phyloP scores from a whole-genome alignment of 257 asterid species.

The Salvia rosmarinus region DNA sequence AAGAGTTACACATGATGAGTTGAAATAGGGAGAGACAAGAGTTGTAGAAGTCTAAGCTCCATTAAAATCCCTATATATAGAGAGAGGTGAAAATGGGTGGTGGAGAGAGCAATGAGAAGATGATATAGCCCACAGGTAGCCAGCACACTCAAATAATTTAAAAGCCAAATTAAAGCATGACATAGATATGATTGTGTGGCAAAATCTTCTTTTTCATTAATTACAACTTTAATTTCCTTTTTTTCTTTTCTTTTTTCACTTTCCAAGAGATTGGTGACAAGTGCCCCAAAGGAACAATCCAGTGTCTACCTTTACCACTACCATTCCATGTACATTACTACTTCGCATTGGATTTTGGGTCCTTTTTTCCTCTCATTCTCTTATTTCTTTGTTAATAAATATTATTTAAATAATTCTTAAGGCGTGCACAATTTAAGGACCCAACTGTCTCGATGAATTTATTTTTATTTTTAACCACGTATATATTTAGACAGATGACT shows the following conservation, averaged over 20 bases:
- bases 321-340: slow-evolving; percentile 38
- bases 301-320: slow-evolving; percentile 51
- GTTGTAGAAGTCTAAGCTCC: no score
- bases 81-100: slow-evolving; percentile 25
- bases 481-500: background rate
- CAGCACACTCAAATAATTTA: background rate
- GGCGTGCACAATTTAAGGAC: slow-evolving; percentile 34
- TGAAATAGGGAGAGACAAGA: no score
- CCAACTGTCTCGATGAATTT: slow-evolving; percentile 15
- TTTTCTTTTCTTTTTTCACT: background rate
- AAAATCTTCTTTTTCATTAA: slow-evolving; percentile 13
- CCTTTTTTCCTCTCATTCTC: slow-evolving; percentile 4
- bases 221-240: slow-evolving; percentile 26
- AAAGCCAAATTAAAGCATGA: slow-evolving; percentile 27
- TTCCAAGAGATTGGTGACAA: slow-evolving; percentile 44
- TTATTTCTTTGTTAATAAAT: background rate
- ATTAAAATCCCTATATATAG: background rate
- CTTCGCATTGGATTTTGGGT: slow-evolving; percentile 33
- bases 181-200: slow-evolving; percentile 38
- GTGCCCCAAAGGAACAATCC: slow-evolving; percentile 52
- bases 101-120: slow-evolving; percentile 5
- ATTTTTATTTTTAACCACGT: background rate
- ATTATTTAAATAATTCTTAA: background rate
- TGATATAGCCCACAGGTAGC: background rate
- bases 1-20: no score